Evolutionary conservation across 179 eudicot genomes (phyloP), one percentile per base, ranked within the genome.

Genomic region (Sideroxylon spinosum): DNA sequence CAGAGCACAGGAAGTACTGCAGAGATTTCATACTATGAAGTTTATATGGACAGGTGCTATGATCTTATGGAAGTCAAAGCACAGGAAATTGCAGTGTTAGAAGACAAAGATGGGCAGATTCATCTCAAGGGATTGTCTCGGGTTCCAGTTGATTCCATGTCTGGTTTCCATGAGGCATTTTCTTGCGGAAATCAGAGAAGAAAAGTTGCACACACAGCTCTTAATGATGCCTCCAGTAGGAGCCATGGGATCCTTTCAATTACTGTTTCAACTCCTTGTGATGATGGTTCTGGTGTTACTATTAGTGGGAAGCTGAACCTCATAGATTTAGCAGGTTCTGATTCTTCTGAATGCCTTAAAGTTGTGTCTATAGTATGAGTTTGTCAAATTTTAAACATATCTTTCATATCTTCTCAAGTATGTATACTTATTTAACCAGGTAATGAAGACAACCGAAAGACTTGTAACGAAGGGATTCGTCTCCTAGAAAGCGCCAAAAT

Each of bases 401-500:
- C 16, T 20, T 49, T 48, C 72, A 23, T 23, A 12, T 71, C 44
- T 59, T 61, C 37, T 68, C 71, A 75, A 79, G 11, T 37, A 3
- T 66, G 20, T 76, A 23, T 59, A 25, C 20, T 79, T 79, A 77
- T 77, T 68, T 16, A 76, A 75, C 70, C 76, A 93, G 98, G 99
- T 49, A 95, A 93, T 74, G 99, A 95, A 84, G 98, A 95, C 85
- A 93, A 90, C 82, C 86, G 90, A 78, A 86, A 88, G 87, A 88
- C 91, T 80, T 87, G 91, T 84, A 91, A 93, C 82, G 95, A 90
- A 78, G 98, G 98, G 67, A 89, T 91, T 82, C 93, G 95, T 76
- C 86, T 95, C 79, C 97, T 85, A 81, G 98, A 95, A 85, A 95
- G 98, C 74, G 84, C 92, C 49, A 95, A 95, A 89, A 93, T 89